Percentiles rank a stretch among this genome's conserved stretches.
Conservation (phyloP, 176 grass and related monocot genomes). For the Themeda triandra region DNA sequence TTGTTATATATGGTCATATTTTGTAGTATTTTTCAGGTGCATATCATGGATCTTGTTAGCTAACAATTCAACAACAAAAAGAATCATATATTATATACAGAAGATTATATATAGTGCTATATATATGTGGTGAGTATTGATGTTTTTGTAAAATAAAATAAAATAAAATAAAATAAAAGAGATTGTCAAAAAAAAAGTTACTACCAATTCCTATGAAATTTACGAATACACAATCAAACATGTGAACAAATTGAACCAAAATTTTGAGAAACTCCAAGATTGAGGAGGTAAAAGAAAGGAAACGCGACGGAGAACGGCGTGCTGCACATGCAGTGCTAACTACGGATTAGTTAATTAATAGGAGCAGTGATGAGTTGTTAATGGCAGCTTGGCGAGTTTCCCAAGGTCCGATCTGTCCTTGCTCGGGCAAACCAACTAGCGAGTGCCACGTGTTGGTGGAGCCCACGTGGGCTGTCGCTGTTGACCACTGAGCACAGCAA, state of each 20-base stretch:
- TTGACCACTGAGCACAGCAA: not conserved
- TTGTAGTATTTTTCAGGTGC: too few relatives aligned
- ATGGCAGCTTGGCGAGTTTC: not conserved
- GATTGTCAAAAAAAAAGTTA: not conserved
- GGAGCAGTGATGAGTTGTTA: not conserved
- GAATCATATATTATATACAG: too few relatives aligned
- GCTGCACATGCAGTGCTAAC: not conserved
- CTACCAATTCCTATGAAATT: not conserved
- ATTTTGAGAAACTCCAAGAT: not conserved
- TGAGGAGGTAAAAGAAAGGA: not conserved
- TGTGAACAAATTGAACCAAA: not conserved
- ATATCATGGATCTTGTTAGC: not conserved
- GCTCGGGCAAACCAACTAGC: not conserved
- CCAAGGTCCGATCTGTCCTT: slow-evolving; percentile 36
- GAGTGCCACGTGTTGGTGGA: not conserved
- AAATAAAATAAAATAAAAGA: not conserved
- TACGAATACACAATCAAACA: not conserved
- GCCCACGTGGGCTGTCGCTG: slow-evolving; percentile 1
- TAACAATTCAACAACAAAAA: not conserved
- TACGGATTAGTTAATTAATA: not conserved
- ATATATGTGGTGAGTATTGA: too few relatives aligned
- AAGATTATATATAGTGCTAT: not conserved
- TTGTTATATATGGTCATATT: too few relatives aligned
- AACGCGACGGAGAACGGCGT: not conserved
- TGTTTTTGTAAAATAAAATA: too few relatives aligned